phyloP scores from a whole-genome alignment of 176 grass and related monocot species.

The Thalia dealbata region DNA sequence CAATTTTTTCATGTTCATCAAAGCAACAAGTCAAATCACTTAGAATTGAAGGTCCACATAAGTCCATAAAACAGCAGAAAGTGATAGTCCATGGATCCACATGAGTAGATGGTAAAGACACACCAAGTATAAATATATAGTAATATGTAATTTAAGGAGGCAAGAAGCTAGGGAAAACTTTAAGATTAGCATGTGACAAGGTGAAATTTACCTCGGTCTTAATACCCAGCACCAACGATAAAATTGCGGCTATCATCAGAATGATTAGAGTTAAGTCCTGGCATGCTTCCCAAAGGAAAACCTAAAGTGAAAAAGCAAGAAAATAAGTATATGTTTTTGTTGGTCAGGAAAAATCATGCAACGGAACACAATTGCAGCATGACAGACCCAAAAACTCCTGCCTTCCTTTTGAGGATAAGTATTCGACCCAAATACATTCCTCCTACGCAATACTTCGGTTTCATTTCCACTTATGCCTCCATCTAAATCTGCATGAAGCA shows the following conservation, averaged over 20 bases:
- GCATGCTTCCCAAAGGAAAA: conserved; percentile 88
- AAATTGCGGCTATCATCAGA: conserved; percentile 82
- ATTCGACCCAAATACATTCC: conserved; percentile 58
- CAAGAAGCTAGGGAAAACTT: too few relatives aligned
- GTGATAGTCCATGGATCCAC: too few relatives aligned
- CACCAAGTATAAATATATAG: too few relatives aligned
- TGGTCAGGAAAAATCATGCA: not conserved
- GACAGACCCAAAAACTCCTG: conserved; percentile 58
- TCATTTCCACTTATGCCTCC: conserved; percentile 52
- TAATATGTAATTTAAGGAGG: too few relatives aligned
- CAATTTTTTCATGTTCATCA: not conserved
- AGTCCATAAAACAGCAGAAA: too few relatives aligned
- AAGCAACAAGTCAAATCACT: not conserved
- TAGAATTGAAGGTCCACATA: not conserved
- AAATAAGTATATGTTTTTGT: not conserved
- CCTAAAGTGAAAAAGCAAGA: conserved; percentile 33
- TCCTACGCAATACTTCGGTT: conserved; percentile 41
- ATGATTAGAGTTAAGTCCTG: conserved; percentile 89
- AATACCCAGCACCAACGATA: conserved; percentile 91
- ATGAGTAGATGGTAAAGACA: too few relatives aligned
- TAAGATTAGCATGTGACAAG: conserved; percentile 1
- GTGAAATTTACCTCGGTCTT: conserved; percentile 59
- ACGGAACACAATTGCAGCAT: not conserved
- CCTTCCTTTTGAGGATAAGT: conserved; percentile 95
- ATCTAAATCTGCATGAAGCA: conserved; percentile 59